phyloP scores from a whole-genome alignment of 1,284 basidiomycete species.

The Anthracocystis walkeri region DNA sequence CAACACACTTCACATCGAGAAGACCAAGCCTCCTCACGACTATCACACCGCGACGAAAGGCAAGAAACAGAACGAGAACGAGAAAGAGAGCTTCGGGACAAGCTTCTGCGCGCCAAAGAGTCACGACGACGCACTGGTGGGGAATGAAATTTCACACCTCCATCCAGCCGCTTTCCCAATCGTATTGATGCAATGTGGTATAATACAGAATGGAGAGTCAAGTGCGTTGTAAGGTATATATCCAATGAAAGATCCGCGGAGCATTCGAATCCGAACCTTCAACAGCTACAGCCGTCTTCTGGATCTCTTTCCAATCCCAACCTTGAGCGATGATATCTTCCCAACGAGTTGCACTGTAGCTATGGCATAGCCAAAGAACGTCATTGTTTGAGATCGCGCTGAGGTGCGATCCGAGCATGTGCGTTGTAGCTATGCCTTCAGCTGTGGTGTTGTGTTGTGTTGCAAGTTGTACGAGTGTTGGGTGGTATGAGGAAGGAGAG shows the following conservation, averaged over 20 bases:
- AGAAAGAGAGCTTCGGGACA: slow-evolving; percentile 32
- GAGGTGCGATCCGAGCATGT: slow-evolving; percentile 29
- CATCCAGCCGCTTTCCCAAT: background rate
- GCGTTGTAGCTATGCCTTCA: slow-evolving; percentile 14
- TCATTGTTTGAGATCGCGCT: background rate
- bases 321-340: slow-evolving; percentile 8
- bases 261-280: slow-evolving; percentile 20
- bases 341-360: slow-evolving; percentile 40
- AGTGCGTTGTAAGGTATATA: slow-evolving; percentile 31
- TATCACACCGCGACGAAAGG: background rate
- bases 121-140: background rate
- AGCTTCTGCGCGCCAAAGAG: slow-evolving; percentile 25
- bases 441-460: background rate
- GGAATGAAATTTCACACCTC: background rate
- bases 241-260: slow-evolving; percentile 31
- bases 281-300: slow-evolving; percentile 14
- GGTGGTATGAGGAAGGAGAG: background rate
- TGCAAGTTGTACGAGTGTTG: background rate
- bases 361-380: slow-evolving; percentile 36
- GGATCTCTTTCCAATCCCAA: slow-evolving; percentile 18
- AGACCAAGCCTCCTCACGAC: background rate
- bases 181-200: too few relatives aligned
- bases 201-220: slow-evolving; percentile 4
- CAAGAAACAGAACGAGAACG: slow-evolving; percentile 13
- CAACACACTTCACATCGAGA: background rate